A percentile compares a stretch with the other conserved stretches of the same genome.
Conservation (phyloP, 1,284 basidiomycete species). For the Trichosporon sp. region DNA sequence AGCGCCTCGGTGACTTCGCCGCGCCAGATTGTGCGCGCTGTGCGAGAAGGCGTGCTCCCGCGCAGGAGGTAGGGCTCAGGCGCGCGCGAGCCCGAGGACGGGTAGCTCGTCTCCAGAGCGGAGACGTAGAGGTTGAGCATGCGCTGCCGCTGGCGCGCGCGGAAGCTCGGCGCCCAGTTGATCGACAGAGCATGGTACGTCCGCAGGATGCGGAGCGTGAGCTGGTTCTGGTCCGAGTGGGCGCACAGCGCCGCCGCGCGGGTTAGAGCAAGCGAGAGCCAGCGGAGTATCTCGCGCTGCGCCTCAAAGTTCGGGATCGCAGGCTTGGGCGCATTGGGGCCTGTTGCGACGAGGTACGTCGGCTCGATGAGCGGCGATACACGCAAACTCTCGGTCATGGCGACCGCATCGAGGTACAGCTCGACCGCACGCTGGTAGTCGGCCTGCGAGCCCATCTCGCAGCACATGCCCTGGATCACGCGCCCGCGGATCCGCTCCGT, state of each 20-base stretch:
- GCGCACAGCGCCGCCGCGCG: slow-evolving; percentile 49
- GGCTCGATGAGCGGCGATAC: slow-evolving; percentile 23
- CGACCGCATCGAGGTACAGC: slow-evolving; percentile 29
- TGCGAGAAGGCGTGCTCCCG: slow-evolving; percentile 20
- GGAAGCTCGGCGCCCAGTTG: slow-evolving; percentile 69
- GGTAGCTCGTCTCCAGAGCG: slow-evolving; percentile 55
- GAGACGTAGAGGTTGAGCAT: slow-evolving; percentile 66
- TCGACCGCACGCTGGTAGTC: slow-evolving; percentile 26
- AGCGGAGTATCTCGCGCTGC: slow-evolving; percentile 42
- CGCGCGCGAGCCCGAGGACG: slow-evolving; percentile 32
- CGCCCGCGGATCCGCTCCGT: slow-evolving; percentile 47
- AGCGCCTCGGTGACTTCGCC: slow-evolving; percentile 60
- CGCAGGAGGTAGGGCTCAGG: slow-evolving; percentile 24
- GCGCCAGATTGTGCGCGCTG: slow-evolving; percentile 58
- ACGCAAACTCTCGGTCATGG: slow-evolving; percentile 17
- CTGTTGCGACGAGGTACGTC: slow-evolving; percentile 24
- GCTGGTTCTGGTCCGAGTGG: slow-evolving; percentile 14
- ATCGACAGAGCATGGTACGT: slow-evolving; percentile 59
- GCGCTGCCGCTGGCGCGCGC: slow-evolving; percentile 63
- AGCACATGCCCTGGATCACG: slow-evolving; percentile 44
- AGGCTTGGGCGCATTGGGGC: slow-evolving; percentile 8
- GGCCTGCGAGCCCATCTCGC: slow-evolving; percentile 25
- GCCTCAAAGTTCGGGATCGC: slow-evolving; percentile 25
- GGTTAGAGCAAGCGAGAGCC: slow-evolving; percentile 38
- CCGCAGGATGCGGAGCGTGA: slow-evolving; percentile 57